Conservation (phyloP, 2,329 filamentous ascomycete species). For the Neopestalotiopsis sp. region DNA sequence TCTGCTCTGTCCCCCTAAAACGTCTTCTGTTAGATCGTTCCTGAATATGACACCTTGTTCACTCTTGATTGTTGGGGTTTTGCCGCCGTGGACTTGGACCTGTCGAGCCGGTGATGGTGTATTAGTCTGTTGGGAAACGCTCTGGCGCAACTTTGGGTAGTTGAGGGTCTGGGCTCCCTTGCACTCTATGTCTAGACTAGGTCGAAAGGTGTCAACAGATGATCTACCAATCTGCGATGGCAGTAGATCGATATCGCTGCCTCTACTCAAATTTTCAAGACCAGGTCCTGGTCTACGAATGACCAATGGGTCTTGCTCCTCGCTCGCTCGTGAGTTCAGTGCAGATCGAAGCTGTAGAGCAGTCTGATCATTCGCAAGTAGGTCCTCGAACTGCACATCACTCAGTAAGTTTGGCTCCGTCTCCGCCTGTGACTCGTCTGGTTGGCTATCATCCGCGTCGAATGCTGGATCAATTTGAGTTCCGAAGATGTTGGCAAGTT, state of each 20-base stretch:
- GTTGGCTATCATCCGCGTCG: conserved; percentile 27
- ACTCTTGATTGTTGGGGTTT: conserved; percentile 34
- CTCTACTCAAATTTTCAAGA: conserved; percentile 22
- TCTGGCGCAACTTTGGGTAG: conserved; percentile 28
- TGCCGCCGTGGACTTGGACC: conserved; percentile 32
- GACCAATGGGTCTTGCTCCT: not conserved
- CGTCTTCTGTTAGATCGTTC: conserved; percentile 23
- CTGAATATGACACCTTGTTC: conserved; percentile 37
- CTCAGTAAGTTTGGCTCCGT: conserved; percentile 13
- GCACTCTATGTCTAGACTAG: conserved; percentile 33
- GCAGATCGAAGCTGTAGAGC: not conserved
- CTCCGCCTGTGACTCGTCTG: conserved; percentile 9
- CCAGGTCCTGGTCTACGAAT: not conserved
- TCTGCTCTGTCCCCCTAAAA: not conserved
- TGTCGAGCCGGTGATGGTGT: conserved; percentile 31
- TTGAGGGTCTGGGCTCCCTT: conserved; percentile 29
- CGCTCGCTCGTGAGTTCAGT: not conserved
- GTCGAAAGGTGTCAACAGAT: conserved; percentile 37
- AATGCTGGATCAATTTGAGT: conserved; percentile 29
- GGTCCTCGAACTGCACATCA: conserved; percentile 6
- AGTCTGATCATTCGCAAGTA: not conserved
- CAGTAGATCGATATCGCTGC: conserved; percentile 37
- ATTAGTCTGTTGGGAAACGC: conserved; percentile 29
- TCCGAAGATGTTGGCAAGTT: conserved; percentile 28
- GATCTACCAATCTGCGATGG: conserved; percentile 36